These are phyloP conservation scores for Euphorbia schlechtendalii DNA, from an alignment of 441 rosid species.

Conservation along the genomic window DNA sequence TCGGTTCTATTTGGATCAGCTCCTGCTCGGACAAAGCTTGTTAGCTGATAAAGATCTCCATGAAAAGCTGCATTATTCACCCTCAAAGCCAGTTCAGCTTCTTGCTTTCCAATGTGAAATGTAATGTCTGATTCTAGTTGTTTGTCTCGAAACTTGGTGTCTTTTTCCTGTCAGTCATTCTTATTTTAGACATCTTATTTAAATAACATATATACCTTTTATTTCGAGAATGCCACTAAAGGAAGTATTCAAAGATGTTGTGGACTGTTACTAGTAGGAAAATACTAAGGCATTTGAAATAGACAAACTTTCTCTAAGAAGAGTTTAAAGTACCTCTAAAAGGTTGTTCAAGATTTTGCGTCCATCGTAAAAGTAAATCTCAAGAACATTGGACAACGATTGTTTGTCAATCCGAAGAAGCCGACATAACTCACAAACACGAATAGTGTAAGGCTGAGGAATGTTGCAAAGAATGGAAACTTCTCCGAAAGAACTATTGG, in stretches of 20 bases:
- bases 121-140: slow-evolving; percentile 72
- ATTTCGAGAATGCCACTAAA: neutral
- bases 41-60: slow-evolving; percentile 77
- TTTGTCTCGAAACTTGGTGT: slow-evolving; percentile 54
- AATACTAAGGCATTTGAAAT: no score
- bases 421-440: slow-evolving; percentile 63
- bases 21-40: slow-evolving; percentile 70
- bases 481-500: slow-evolving; percentile 75
- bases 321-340: slow-evolving; percentile 48
- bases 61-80: slow-evolving; percentile 78
- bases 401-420: slow-evolving; percentile 87
- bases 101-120: slow-evolving; percentile 87
- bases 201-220: neutral
- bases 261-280: no score
- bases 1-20: slow-evolving; percentile 85
- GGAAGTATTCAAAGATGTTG: no score
- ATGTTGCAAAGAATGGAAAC: slow-evolving; percentile 87
- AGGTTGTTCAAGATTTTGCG: slow-evolving; percentile 75
- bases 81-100: slow-evolving; percentile 86
- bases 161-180: slow-evolving; percentile 53
- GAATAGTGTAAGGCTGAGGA: slow-evolving; percentile 81
- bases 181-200: slow-evolving; percentile 10
- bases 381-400: slow-evolving; percentile 69
- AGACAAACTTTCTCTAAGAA: no score
- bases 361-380: slow-evolving; percentile 86